Conservation (phyloP, 139 green algal species). For the Chlorella sp. region DNA sequence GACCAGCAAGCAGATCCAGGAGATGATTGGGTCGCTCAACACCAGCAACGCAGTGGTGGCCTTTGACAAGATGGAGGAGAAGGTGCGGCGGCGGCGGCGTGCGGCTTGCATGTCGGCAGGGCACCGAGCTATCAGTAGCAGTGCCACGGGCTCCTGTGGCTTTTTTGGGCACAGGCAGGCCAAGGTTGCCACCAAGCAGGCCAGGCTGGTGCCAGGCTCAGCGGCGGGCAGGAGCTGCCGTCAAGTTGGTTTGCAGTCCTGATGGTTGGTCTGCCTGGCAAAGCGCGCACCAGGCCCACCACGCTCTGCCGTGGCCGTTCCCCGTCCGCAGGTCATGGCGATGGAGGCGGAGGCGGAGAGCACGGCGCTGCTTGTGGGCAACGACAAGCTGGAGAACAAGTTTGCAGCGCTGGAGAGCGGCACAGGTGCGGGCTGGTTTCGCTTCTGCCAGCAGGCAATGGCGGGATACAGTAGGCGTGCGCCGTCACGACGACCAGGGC, state of each 20-base stretch:
- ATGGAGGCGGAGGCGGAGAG: slow-evolving; percentile 92
- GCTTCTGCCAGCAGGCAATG: no score
- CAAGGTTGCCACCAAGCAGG: no score
- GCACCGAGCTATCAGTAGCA: no score
- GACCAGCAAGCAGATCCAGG: slow-evolving; percentile 48
- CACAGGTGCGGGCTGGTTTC: slow-evolving; percentile 30
- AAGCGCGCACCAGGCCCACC: no score
- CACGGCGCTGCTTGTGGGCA: slow-evolving; percentile 45
- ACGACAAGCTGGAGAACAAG: slow-evolving; percentile 68
- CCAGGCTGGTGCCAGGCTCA: no score
- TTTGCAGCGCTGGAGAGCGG: slow-evolving; percentile 81
- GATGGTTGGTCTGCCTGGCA: not conserved
- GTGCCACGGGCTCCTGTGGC: not conserved
- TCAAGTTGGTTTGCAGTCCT: not conserved
- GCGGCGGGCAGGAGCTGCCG: no score
- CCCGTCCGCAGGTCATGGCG: slow-evolving; percentile 55
- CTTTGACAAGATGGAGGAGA: slow-evolving; percentile 99
- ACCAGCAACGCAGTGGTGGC: slow-evolving; percentile 82
- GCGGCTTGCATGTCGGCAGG: no score
- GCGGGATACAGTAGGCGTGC: not conserved
- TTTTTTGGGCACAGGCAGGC: not conserved
- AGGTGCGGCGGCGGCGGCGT: no score
- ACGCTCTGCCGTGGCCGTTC: not conserved
- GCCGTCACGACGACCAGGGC: not conserved
- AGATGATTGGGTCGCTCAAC: slow-evolving; percentile 52